Evolutionary conservation across 179 eudicot genomes (phyloP).

Genomic region (Camellia oleifera): DNA sequence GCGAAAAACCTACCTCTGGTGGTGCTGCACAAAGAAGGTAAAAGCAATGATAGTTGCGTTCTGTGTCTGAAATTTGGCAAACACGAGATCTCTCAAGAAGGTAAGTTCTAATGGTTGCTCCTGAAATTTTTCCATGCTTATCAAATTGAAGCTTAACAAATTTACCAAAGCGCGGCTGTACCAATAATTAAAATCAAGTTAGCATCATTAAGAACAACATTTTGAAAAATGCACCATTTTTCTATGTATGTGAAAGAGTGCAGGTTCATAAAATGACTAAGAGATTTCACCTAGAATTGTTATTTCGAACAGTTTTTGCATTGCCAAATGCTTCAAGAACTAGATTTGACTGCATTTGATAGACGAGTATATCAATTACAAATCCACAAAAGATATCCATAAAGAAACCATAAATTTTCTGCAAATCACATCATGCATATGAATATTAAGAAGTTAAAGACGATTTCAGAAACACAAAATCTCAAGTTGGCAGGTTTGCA

Average conservation of each 20-base stretch:
- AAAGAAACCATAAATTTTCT: background rate
- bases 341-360: constrained; percentile 80
- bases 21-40: too few species aligned
- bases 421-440: background rate
- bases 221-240: background rate
- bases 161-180: constrained; percentile 49
- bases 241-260: constrained; percentile 7
- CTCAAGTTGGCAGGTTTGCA: background rate
- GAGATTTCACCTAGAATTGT: constrained; percentile 80
- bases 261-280: constrained; percentile 12
- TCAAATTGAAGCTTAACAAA: too few species aligned
- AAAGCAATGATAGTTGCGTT: too few species aligned
- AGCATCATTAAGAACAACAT: constrained; percentile 7
- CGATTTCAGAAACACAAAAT: background rate
- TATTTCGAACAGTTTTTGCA: constrained; percentile 92
- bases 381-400: background rate
- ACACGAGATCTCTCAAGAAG: too few species aligned
- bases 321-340: constrained; percentile 99
- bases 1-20: too few species aligned
- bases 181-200: constrained; percentile 13
- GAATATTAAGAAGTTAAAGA: background rate
- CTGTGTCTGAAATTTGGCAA: too few species aligned
- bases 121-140: too few species aligned
- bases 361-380: constrained; percentile 13
- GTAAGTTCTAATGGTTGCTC: too few species aligned